These are phyloP conservation scores for Cystobasidiaceae sp. DNA, from an alignment of 1,284 basidiomycete genomes.

Conservation along the genomic window DNA sequence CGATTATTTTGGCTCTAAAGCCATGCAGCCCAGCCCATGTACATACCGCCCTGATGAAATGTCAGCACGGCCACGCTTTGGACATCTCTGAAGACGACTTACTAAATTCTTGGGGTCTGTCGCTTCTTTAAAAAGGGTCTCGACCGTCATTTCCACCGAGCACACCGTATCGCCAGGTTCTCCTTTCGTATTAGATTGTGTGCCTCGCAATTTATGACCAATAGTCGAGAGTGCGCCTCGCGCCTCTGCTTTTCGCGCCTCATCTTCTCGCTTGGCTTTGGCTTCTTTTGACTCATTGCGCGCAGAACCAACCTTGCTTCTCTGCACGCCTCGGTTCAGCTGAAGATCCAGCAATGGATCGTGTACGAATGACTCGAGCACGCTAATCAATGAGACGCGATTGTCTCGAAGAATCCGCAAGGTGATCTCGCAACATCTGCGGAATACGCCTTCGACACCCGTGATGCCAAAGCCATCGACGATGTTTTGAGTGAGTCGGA, in stretches of 20 bases:
- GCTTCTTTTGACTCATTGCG: constrained; percentile 27
- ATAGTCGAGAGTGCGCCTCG: constrained; percentile 72
- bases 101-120: constrained; percentile 69
- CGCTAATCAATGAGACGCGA: constrained; percentile 90
- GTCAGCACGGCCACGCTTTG: not conserved
- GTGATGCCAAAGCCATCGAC: constrained; percentile 90
- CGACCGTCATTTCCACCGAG: constrained; percentile 78
- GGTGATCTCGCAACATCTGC: constrained; percentile 86
- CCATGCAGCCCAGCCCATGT: not conserved
- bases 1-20: not conserved
- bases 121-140: constrained; percentile 82
- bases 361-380: constrained; percentile 94
- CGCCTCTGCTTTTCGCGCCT: constrained; percentile 52
- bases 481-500: constrained; percentile 91
- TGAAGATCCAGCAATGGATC: constrained; percentile 98
- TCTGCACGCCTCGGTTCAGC: constrained; percentile 52
- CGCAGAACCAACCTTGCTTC: not conserved
- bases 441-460: constrained; percentile 90
- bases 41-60: constrained; percentile 6
- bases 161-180: constrained; percentile 61
- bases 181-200: constrained; percentile 54
- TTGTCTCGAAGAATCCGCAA: constrained; percentile 82
- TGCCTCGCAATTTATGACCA: constrained; percentile 73
- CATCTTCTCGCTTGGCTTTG: constrained; percentile 44
- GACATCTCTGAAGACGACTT: not conserved